Evolutionary conservation across 495 filamentous ascomycete genomes (phyloP), one percentile per base, ranked within the genome.

Genomic region (Jackrogersella minutella): DNA sequence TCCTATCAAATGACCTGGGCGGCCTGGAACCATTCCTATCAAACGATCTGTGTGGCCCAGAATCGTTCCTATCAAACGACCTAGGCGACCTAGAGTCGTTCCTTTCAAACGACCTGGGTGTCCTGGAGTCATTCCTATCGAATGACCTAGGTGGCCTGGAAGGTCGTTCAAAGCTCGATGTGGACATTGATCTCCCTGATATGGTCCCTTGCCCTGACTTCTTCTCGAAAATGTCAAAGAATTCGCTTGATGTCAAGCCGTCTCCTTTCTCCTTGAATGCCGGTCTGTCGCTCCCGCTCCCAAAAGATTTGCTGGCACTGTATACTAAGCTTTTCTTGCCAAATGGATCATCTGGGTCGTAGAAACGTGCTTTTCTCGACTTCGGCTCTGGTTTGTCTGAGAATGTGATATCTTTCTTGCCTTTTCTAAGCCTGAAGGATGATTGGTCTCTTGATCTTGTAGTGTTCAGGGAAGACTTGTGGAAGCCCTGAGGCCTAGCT

Each of bases 311-410:
- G 77, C 77, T 30, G 78, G 52, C 67, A n/a, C 80, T 64, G 40
- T 80, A 79, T 1, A 82, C 81, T 13, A 82, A 17, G 46, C 81
- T 83, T 40, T 74, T 76, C 71, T 82, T 83, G 21, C 78, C 81
- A 47, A 82, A 82, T 9, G 44, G 9, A 5, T 62, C 54, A 2
- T 77, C 56, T 0, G 74, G 74, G 40, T 82, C 78, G 62, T 78
- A 66, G 68, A 84, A 84, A 17, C 80, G 77, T 26, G 79, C 69
- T 30, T 53, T 62, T 43, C 81, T 75, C 10, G 81, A 74, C 60
- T 75, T 61, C 9, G 70, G 60, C 26, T 69, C 60, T n/a, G 71
- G 65, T 17, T 72, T n/a, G n/a, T n/a, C 70, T 6, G 68, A 59
- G 14, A 75, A 60, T 3, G 76, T 79, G 28, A 82, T 74, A 46